phyloP scores from a whole-genome alignment of 768 basidiomycete genomes.

The Suillus occidentalis region DNA sequence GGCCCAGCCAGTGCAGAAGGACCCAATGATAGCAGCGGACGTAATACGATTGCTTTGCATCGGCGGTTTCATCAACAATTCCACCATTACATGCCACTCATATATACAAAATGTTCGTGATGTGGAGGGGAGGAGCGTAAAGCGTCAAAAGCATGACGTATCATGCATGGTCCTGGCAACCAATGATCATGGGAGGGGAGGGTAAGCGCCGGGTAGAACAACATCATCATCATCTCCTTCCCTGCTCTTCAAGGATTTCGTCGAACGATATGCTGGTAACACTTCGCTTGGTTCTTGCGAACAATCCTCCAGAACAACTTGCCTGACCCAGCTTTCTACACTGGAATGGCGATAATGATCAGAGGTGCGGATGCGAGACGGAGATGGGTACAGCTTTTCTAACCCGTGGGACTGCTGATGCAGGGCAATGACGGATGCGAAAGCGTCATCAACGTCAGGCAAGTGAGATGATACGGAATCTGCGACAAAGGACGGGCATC shows the following conservation, averaged over 20 bases:
- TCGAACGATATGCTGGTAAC: conserved; percentile 6
- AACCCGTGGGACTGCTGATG: background rate
- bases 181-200: background rate
- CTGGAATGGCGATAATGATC: background rate
- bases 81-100: background rate
- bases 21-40: background rate
- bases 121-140: background rate
- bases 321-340: conserved; percentile 2
- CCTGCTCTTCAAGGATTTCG: conserved; percentile 3
- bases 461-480: background rate
- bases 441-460: background rate
- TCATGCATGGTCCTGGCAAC: background rate
- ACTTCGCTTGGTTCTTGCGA: conserved; percentile 1
- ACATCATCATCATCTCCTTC: background rate
- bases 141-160: background rate
- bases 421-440: background rate
- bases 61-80: background rate
- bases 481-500: background rate
- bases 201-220: background rate
- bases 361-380: background rate
- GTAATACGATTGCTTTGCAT: background rate
- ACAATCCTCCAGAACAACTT: background rate
- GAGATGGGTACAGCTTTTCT: background rate
- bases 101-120: background rate
- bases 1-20: background rate